A percentile compares a stretch with the other conserved stretches of the same genome.
Evolutionary conservation across 2,329 filamentous ascomycete species (phyloP).

Genomic region (Colletotrichum abscissum): DNA sequence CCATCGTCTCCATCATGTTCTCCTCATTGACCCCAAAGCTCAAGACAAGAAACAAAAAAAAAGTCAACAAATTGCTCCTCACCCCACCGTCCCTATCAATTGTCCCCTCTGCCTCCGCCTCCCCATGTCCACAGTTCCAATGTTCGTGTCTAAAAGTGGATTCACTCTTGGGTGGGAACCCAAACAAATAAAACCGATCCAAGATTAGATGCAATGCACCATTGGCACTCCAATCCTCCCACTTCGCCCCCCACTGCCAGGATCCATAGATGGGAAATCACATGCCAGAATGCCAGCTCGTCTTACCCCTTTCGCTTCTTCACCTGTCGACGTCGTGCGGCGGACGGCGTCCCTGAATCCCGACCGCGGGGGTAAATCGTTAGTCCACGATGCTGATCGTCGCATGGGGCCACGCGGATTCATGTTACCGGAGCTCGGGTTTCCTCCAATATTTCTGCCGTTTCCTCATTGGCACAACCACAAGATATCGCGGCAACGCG

Average conservation of each 20-base stretch:
- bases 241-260: not conserved
- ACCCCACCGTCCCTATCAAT: not conserved
- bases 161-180: constrained; percentile 7
- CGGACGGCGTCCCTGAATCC: not conserved
- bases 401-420: not conserved
- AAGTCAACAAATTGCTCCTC: constrained; percentile 21
- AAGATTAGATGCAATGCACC: constrained; percentile 17
- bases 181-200: not conserved
- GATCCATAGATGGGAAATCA: constrained; percentile 19
- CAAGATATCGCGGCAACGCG: constrained; percentile 1
- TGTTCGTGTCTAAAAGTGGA: constrained; percentile 3
- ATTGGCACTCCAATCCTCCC: constrained; percentile 1
- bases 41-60: not conserved
- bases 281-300: constrained; percentile 17
- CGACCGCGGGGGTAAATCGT: not conserved
- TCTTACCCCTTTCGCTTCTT: constrained; percentile 12
- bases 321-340: not conserved
- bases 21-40: constrained; percentile 2
- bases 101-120: not conserved
- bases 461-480: constrained; percentile 4
- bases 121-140: not conserved
- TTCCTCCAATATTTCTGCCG: not conserved
- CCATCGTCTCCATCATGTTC: not conserved
- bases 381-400: constrained; percentile 11
- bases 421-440: not conserved